Evolutionary conservation across 345 rosid genomes (phyloP), one percentile per base, ranked within the genome.

Genomic region (Laguncularia racemosa): DNA sequence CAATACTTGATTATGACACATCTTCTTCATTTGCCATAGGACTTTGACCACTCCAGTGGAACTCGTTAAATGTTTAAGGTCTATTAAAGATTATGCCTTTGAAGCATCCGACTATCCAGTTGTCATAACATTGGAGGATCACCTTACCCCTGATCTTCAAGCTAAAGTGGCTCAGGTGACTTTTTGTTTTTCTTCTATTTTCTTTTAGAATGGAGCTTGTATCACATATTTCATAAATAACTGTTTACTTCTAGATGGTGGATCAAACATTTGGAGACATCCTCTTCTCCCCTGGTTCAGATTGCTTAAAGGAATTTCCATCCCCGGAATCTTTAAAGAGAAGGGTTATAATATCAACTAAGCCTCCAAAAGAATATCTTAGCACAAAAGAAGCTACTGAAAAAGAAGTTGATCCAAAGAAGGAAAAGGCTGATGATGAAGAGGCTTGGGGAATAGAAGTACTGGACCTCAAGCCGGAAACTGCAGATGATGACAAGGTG

Each of bases 61-160:
- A 62, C 88, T 85, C 49, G 67, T 82, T 55, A 86, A 65, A 62
- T 89, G 98, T 76, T 61, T 92, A 62, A 77, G 26, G 65, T 83
- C 95, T 55, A 92, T 92, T 44, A 81, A 67, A 76, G 78, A 76
- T 18, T 10, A 89, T 67, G 96, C 98, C 13, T 92, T 92, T 63
- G 57, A 52, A 64, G 87, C 81, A 46, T 92, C 95, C 28, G 96
- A 92, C 0, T 89, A 81, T 68, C 95, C 98, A 1, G 91, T 92
- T 61, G 88, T 89, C 60, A 86, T 92, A 54, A 92, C 98, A 64
- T 79, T 89, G 61, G 98, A 92, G 76, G 97, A 92, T 73, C 98
- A 92, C 66, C 96, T 92, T 54, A 85, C 96, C 38, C 78, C 89
- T 19, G 73, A 86, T 57, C 96, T 89, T 53, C 97, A 89, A 67